Conservation (phyloP, 1,284 basidiomycete species). For the Apiotrichum porosum region DNA sequence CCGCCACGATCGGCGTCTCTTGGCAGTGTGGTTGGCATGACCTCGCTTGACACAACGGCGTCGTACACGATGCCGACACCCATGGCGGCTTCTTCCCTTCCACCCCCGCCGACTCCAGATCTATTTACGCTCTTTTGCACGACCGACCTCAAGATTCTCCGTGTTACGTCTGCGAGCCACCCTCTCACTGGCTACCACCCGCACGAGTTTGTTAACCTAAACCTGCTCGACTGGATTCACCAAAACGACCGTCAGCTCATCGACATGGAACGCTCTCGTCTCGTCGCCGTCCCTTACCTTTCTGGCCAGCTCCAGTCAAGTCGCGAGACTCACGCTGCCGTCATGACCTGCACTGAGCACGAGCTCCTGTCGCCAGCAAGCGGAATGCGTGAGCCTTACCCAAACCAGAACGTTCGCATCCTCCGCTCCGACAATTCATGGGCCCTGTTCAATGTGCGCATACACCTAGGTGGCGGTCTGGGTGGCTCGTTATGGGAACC, state of each 20-base stretch:
- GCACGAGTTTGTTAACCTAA: conserved; percentile 39
- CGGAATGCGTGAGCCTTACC: conserved; percentile 43
- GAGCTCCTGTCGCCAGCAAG: conserved; percentile 39
- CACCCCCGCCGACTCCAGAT: not conserved
- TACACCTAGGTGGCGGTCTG: conserved; percentile 43
- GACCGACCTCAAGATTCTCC: conserved; percentile 37
- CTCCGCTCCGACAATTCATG: conserved; percentile 28
- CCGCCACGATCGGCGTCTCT: conserved; percentile 3
- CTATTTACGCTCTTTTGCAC: conserved; percentile 39
- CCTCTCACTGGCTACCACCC: conserved; percentile 36
- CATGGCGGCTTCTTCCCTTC: not conserved
- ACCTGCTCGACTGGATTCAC: conserved; percentile 36
- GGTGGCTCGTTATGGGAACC: conserved; percentile 36
- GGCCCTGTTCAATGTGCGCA: conserved; percentile 35
- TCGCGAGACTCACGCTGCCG: conserved; percentile 30
- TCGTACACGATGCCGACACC: not conserved
- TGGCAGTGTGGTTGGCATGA: not conserved
- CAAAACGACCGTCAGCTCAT: conserved; percentile 33
- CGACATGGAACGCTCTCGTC: conserved; percentile 26
- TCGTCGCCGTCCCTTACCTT: conserved; percentile 28
- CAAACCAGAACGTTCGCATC: conserved; percentile 40
- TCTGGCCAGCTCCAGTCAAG: conserved; percentile 20
- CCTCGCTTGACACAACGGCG: not conserved
- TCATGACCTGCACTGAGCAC: conserved; percentile 26
- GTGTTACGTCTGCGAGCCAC: conserved; percentile 27